phyloP scores from a whole-genome alignment of 768 basidiomycete species.

The Auriculariales sp. region DNA sequence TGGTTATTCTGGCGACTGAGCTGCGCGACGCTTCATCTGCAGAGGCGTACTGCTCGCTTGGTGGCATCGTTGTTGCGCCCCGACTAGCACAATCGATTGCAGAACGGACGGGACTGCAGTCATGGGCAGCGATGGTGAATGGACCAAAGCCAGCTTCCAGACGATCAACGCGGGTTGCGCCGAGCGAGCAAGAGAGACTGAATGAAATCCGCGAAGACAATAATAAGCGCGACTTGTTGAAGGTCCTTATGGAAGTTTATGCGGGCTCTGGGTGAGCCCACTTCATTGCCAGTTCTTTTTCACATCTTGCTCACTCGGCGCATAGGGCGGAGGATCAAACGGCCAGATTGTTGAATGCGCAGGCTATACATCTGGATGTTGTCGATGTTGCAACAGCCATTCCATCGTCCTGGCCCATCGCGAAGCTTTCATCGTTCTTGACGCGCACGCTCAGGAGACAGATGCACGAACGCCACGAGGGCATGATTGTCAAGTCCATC shows the following conservation, averaged over 20 bases:
- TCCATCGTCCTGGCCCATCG: conserved; percentile 64
- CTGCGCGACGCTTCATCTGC: conserved; percentile 65
- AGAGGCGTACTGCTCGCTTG: conserved; percentile 73
- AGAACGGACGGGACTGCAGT: conserved; percentile 32
- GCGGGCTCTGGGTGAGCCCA: conserved; percentile 58
- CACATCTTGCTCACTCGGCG: neutral
- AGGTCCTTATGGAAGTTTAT: conserved; percentile 66
- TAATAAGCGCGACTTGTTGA: conserved; percentile 44
- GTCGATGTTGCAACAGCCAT: conserved; percentile 59
- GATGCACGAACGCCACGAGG: conserved; percentile 55
- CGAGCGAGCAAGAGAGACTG: conserved; percentile 10
- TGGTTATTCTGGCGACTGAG: conserved; percentile 51
- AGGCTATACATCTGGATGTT: conserved; percentile 64
- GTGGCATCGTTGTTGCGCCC: conserved; percentile 56
- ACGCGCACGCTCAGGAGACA: conserved; percentile 63
- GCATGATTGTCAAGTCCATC: conserved; percentile 63
- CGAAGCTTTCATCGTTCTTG: conserved; percentile 60
- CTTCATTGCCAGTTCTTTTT: conserved; percentile 1
- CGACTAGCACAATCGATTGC: conserved; percentile 39
- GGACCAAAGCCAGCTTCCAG: neutral
- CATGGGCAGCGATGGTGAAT: conserved; percentile 38
- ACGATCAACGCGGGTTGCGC: conserved; percentile 13
- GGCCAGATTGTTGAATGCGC: conserved; percentile 59
- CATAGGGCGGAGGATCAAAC: conserved; percentile 36
- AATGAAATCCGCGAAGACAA: conserved; percentile 28